Percentiles rank a stretch among this genome's conserved stretches.
Evolutionary conservation across 495 filamentous ascomycete species (phyloP).

Genomic region (Lindgomyces ingoldianus): DNA sequence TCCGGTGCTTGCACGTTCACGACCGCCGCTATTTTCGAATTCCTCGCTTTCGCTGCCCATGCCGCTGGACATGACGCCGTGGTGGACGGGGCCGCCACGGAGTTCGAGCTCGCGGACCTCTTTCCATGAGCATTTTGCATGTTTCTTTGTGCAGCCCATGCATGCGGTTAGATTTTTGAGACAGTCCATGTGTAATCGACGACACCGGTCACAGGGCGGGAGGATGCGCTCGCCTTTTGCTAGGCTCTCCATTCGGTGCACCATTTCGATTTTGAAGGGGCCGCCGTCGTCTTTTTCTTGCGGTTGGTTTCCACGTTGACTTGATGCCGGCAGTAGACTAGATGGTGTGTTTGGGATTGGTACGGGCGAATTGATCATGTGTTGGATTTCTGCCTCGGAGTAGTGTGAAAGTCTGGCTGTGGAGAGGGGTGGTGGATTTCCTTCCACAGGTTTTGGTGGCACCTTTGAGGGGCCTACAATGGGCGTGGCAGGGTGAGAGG

Average conservation of each 20-base stretch:
- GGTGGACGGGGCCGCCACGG: constrained; percentile 12
- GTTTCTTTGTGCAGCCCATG: constrained; percentile 83
- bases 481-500: constrained; percentile 18
- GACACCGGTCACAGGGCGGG: constrained; percentile 81
- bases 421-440: not conserved
- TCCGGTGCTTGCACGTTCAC: constrained; percentile 18
- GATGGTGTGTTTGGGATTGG: constrained; percentile 35
- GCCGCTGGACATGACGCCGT: not conserved
- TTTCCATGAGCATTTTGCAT: constrained; percentile 82
- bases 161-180: constrained; percentile 83
- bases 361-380: constrained; percentile 32
- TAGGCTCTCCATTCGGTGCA: constrained; percentile 72
- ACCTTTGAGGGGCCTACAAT: not conserved
- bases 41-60: constrained; percentile 30
- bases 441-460: constrained; percentile 6
- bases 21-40: not conserved
- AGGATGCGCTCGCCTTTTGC: constrained; percentile 68
- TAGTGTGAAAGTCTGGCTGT: not conserved
- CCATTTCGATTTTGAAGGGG: constrained; percentile 66
- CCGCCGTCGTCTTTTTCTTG: constrained; percentile 61
- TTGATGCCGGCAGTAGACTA: constrained; percentile 50
- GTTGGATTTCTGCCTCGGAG: constrained; percentile 27
- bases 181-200: constrained; percentile 76
- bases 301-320: constrained; percentile 42
- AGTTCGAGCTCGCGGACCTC: constrained; percentile 72